phyloP scores from a whole-genome alignment of 1,284 basidiomycete genomes.

The Cryptococcus sp. region DNA sequence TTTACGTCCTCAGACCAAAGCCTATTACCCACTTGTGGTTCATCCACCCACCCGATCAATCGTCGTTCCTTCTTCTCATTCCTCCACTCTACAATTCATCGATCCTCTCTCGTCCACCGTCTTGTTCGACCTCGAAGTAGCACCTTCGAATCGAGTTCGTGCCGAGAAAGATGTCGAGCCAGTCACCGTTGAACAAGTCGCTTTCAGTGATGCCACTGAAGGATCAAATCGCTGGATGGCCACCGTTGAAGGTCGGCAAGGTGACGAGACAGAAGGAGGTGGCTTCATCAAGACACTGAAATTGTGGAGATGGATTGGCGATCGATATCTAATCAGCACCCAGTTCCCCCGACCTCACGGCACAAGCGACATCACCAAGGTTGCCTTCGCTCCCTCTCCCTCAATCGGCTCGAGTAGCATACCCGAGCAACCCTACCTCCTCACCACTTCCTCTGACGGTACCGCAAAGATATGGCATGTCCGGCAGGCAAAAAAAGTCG shows the following conservation, averaged over 20 bases:
- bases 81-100: conserved; percentile 89
- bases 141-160: conserved; percentile 84
- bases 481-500: conserved; percentile 37
- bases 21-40: conserved; percentile 26
- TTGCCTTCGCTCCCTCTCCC: conserved; percentile 57
- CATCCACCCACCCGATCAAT: conserved; percentile 69
- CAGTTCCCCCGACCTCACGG: conserved; percentile 88
- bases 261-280: conserved; percentile 53
- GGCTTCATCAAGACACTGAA: conserved; percentile 73
- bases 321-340: conserved; percentile 63
- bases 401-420: conserved; percentile 5
- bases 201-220: conserved; percentile 54
- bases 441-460: conserved; percentile 47
- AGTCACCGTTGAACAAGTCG: conserved; percentile 67
- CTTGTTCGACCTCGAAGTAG: conserved; percentile 83
- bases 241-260: conserved; percentile 74
- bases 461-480: conserved; percentile 50
- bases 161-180: conserved; percentile 76
- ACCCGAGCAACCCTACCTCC: conserved; percentile 28
- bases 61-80: conserved; percentile 87
- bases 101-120: conserved; percentile 68
- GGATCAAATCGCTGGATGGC: conserved; percentile 77
- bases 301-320: conserved; percentile 76
- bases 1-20: conserved; percentile 23
- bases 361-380: conserved; percentile 57